A percentile compares a stretch with the other conserved stretches of the same genome.
Evolutionary conservation across 768 basidiomycete species (phyloP).

Genomic region (Cyathus striatus): DNA sequence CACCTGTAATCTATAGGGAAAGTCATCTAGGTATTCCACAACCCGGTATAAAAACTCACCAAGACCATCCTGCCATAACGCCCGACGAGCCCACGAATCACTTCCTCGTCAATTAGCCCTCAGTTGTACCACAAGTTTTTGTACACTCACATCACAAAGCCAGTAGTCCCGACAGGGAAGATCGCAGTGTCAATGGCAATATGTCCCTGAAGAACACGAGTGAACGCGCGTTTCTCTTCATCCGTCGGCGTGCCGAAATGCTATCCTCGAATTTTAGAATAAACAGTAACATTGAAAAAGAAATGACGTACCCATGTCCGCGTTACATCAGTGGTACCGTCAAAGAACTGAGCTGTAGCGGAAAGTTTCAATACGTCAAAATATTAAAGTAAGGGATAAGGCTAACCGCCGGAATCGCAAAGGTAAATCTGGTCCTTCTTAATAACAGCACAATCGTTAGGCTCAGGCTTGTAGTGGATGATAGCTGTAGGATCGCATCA

Average conservation of each 20-base stretch:
- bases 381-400: background rate
- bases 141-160: constrained; percentile 33
- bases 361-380: background rate
- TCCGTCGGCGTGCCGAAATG: constrained; percentile 85
- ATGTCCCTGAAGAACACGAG: constrained; percentile 87
- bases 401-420: constrained; percentile 78
- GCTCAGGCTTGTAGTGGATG: constrained; percentile 88
- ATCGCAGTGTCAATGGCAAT: constrained; percentile 84
- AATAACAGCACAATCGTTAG: constrained; percentile 67
- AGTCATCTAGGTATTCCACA: too few species aligned
- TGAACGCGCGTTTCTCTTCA: constrained; percentile 85
- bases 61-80: constrained; percentile 84
- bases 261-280: constrained; percentile 24
- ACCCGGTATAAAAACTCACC: constrained; percentile 56
- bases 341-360: constrained; percentile 69
- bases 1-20: constrained; percentile 64
- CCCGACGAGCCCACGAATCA: constrained; percentile 74
- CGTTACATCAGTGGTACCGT: constrained; percentile 95
- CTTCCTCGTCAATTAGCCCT: constrained; percentile 31
- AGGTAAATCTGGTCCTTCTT: constrained; percentile 59
- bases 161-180: constrained; percentile 79
- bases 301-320: constrained; percentile 65
- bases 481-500: constrained; percentile 47
- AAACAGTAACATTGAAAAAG: background rate
- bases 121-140: background rate